Percentiles rank a stretch among this genome's conserved stretches.
These are phyloP conservation scores for Ilyonectria sp. DNA, from an alignment of 2,329 filamentous ascomycete species.

Conservation along the genomic window DNA sequence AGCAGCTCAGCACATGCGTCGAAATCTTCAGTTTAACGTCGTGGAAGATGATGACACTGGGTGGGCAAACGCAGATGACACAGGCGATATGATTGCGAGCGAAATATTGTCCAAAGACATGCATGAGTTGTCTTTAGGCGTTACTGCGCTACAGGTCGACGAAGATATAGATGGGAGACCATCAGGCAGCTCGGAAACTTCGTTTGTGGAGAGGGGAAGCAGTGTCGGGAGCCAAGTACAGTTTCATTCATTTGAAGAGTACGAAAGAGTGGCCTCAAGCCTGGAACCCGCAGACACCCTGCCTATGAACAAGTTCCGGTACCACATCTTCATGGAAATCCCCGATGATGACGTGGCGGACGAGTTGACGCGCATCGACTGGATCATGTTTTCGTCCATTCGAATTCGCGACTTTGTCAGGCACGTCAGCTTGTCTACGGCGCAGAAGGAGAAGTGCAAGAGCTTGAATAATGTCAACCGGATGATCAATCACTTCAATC, in stretches of 20 bases:
- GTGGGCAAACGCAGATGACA: slow-evolving; percentile 88
- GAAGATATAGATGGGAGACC: slow-evolving; percentile 61
- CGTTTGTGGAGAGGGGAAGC: slow-evolving; percentile 57
- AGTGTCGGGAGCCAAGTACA: slow-evolving; percentile 63
- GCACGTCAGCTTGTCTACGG: slow-evolving; percentile 83
- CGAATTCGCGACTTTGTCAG: slow-evolving; percentile 93
- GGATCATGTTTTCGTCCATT: slow-evolving; percentile 98
- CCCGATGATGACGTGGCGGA: slow-evolving; percentile 88
- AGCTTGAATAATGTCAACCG: slow-evolving; percentile 90
- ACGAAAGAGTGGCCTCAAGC: slow-evolving; percentile 82
- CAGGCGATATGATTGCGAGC: slow-evolving; percentile 53
- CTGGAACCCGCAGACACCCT: slow-evolving; percentile 80
- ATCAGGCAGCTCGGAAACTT: slow-evolving; percentile 63
- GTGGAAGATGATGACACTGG: slow-evolving; percentile 91
- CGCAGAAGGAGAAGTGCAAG: slow-evolving; percentile 81
- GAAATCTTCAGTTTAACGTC: slow-evolving; percentile 80
- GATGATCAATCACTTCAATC: slow-evolving; percentile 95
- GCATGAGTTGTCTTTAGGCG: slow-evolving; percentile 56
- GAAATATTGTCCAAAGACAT: slow-evolving; percentile 58
- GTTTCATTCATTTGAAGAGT: slow-evolving; percentile 81
- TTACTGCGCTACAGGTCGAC: slow-evolving; percentile 65
- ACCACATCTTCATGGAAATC: slow-evolving; percentile 90
- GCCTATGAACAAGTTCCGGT: slow-evolving; percentile 86
- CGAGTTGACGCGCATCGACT: slow-evolving; percentile 95
- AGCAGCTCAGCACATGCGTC: slow-evolving; percentile 87